Percentiles rank a stretch among this genome's conserved stretches.
Conservation (phyloP, 345 rosid genomes). For the Isatis tinctoria region DNA sequence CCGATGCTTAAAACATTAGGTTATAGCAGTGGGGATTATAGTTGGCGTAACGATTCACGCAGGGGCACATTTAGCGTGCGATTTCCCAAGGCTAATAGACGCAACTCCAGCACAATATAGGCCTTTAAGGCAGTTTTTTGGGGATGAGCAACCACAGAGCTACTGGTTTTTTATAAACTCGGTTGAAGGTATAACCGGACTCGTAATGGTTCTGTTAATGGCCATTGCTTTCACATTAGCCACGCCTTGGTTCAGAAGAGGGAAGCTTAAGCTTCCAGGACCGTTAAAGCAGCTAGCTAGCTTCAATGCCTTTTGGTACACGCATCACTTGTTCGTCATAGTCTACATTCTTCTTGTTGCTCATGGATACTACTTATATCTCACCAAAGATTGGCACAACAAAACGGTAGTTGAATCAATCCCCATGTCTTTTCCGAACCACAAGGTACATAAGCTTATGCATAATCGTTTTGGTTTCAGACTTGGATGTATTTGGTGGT, state of each 20-base stretch:
- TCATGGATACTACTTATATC: constrained; percentile 63
- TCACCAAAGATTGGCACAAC: constrained; percentile 51
- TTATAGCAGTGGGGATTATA: constrained; percentile 58
- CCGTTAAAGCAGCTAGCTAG: constrained; percentile 69
- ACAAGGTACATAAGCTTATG: not conserved
- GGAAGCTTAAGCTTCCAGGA: constrained; percentile 48
- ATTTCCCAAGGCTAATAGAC: constrained; percentile 55
- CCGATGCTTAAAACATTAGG: constrained; percentile 31
- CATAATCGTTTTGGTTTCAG: constrained; percentile 28
- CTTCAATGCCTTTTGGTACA: constrained; percentile 87
- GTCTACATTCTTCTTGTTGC: constrained; percentile 65
- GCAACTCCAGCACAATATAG: constrained; percentile 55
- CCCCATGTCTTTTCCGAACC: not conserved
- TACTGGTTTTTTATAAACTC: constrained; percentile 70
- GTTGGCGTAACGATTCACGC: constrained; percentile 62
- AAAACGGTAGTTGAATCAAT: constrained; percentile 47
- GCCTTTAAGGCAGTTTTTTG: constrained; percentile 53
- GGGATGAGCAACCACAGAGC: constrained; percentile 50
- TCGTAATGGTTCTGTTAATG: constrained; percentile 62
- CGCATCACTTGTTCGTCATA: constrained; percentile 70
- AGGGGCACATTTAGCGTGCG: constrained; percentile 57
- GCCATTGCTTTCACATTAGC: constrained; percentile 78
- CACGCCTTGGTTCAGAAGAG: constrained; percentile 67
- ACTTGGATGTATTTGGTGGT: constrained; percentile 80
- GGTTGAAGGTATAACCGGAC: constrained; percentile 63